Conservation (phyloP, 208 protist species). For the Trypanosomatidae sp. region DNA sequence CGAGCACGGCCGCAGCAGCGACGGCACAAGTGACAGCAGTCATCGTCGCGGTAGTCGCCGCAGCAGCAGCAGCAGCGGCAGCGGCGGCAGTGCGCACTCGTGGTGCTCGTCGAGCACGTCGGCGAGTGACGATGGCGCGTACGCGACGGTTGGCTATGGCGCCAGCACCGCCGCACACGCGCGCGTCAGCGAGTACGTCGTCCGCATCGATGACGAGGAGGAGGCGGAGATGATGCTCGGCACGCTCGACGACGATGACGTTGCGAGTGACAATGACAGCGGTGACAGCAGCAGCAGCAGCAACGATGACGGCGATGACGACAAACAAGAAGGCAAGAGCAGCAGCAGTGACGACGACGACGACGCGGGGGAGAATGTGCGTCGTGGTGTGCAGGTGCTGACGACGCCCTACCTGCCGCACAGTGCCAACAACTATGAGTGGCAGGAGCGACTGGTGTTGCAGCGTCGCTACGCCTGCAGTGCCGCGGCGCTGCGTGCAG, state of each 20-base stretch:
- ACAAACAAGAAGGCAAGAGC: too few relatives aligned
- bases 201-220: slow-evolving; percentile 83
- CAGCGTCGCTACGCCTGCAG: slow-evolving; percentile 52
- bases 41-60: too few relatives aligned
- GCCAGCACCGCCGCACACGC: slow-evolving; percentile 7
- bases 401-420: slow-evolving; percentile 76
- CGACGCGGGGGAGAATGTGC: too few relatives aligned
- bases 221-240: slow-evolving; percentile 82
- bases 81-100: not conserved
- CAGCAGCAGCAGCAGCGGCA: slow-evolving; percentile 3
- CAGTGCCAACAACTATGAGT: slow-evolving; percentile 35
- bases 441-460: slow-evolving; percentile 55
- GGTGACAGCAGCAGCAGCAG: not conserved
- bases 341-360: too few relatives aligned
- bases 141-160: not conserved
- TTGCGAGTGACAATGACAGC: not conserved
- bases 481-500: too few relatives aligned
- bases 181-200: slow-evolving; percentile 40
- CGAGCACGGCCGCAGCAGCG: not conserved
- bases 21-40: not conserved
- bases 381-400: too few relatives aligned
- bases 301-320: too few relatives aligned
- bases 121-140: not conserved
- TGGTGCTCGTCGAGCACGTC: not conserved
- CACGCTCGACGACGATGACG: slow-evolving; percentile 25